Percentiles rank a stretch among this genome's conserved stretches.
phyloP scores from a whole-genome alignment of 768 basidiomycete species.

The Rhodotorula graminis region DNA sequence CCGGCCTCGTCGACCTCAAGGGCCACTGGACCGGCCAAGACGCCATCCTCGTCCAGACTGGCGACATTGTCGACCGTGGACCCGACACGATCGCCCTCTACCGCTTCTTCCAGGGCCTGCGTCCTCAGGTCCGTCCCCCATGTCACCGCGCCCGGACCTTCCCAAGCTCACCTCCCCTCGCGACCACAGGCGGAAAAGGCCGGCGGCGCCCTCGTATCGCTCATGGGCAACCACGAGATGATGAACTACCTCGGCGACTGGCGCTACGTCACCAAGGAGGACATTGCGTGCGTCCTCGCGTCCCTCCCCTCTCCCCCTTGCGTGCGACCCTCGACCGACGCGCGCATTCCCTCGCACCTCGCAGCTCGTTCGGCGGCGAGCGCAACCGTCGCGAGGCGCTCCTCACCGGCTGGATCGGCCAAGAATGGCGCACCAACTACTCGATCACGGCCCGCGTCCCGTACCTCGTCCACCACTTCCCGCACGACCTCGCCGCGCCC shows the following conservation, averaged over 20 bases:
- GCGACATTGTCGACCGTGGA: conserved; percentile 59
- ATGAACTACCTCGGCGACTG: conserved; percentile 71
- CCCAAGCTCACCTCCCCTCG: background rate
- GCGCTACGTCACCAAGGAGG: conserved; percentile 32
- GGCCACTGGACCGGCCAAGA: conserved; percentile 77
- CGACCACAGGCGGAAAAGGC: conserved; percentile 35
- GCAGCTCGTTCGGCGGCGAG: conserved; percentile 27
- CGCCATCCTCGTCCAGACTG: conserved; percentile 88
- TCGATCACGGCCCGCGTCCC: conserved; percentile 75
- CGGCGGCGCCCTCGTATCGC: conserved; percentile 61
- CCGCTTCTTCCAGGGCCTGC: conserved; percentile 73
- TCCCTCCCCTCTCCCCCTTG: background rate
- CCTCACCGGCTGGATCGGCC: conserved; percentile 37
- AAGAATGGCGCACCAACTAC: conserved; percentile 69
- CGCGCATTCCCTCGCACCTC: background rate
- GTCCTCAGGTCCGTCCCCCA: conserved; percentile 61
- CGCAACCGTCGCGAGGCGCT: conserved; percentile 33
- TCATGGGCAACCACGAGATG: conserved; percentile 92
- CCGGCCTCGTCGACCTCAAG: conserved; percentile 65
- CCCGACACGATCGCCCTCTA: conserved; percentile 85
- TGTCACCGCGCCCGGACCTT: no score
- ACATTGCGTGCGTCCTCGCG: conserved; percentile 6
- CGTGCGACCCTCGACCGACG: background rate
- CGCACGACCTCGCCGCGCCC: conserved; percentile 47
- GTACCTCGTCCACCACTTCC: conserved; percentile 52